Percentiles rank a stretch among this genome's conserved stretches.
These are phyloP conservation scores for Hypoxylon perforatum DNA, from an alignment of 495 filamentous ascomycete species.

Conservation along the genomic window DNA sequence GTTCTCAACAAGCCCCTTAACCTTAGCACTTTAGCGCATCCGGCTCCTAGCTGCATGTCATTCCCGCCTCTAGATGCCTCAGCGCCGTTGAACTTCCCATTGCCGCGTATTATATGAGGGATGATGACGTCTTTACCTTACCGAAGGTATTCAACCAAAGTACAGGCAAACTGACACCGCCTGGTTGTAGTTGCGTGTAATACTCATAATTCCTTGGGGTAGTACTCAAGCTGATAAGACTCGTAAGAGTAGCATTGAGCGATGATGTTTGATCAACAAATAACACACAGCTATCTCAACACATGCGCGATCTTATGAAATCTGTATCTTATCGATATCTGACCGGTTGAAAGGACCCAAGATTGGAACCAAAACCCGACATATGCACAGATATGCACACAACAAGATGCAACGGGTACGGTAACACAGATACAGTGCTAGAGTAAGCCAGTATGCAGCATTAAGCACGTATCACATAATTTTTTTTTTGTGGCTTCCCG, in stretches of 20 bases:
- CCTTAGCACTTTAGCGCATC: neutral
- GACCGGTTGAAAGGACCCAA: neutral
- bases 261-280: conserved; percentile 1
- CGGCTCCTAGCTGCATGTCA: neutral
- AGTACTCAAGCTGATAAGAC: neutral
- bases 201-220: neutral
- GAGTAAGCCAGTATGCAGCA: neutral
- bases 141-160: neutral
- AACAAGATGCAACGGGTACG: neutral
- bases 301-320: conserved; percentile 15
- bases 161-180: neutral
- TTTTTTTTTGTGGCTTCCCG: too few relatives aligned
- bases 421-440: conserved; percentile 9
- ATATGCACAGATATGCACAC: conserved; percentile 5
- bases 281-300: conserved; percentile 5
- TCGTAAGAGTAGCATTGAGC: conserved; percentile 14
- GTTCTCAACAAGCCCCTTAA: neutral
- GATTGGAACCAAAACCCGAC: conserved; percentile 6
- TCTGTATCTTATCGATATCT: conserved; percentile 8
- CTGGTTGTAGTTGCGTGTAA: neutral
- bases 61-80: neutral
- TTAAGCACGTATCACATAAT: neutral
- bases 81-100: neutral
- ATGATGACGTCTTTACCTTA: too few relatives aligned
- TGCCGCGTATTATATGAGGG: too few relatives aligned